Conservation (phyloP, 2,329 filamentous ascomycete species). For the Lecanicillium sp. region DNA sequence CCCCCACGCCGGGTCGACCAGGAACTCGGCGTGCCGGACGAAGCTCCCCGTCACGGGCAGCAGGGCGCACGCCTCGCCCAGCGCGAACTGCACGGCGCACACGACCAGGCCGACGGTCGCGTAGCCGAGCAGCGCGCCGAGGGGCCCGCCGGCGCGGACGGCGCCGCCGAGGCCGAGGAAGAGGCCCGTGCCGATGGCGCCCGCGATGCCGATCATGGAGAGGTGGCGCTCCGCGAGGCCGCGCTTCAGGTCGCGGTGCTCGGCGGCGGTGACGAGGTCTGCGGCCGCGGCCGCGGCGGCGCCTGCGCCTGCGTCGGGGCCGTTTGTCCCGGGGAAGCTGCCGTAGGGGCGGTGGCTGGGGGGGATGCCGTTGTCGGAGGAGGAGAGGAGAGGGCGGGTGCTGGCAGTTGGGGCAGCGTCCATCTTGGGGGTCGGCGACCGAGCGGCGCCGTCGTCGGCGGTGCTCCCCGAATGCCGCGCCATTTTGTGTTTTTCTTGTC, state of each 20-base stretch:
- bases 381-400: not conserved
- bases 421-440: not conserved
- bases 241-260: slow-evolving; percentile 43
- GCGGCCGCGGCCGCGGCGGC: slow-evolving; percentile 21
- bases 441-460: too few species aligned
- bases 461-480: too few species aligned
- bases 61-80: slow-evolving; percentile 55
- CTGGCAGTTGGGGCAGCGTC: not conserved
- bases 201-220: slow-evolving; percentile 57
- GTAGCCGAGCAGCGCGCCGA: slow-evolving; percentile 46
- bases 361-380: not conserved
- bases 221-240: slow-evolving; percentile 46
- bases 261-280: slow-evolving; percentile 41
- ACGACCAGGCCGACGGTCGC: slow-evolving; percentile 51
- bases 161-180: slow-evolving; percentile 54
- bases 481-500: too few species aligned
- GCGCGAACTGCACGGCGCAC: slow-evolving; percentile 51
- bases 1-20: slow-evolving; percentile 55
- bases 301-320: not conserved
- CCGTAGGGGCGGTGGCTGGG: not conserved
- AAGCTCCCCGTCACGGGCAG: slow-evolving; percentile 59
- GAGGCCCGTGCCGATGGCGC: slow-evolving; percentile 55
- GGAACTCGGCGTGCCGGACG: slow-evolving; percentile 53
- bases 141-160: slow-evolving; percentile 43
- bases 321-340: not conserved